A percentile compares a stretch with the other conserved stretches of the same genome.
phyloP scores from a whole-genome alignment of 371 early-diverging fungal species.

The Conidiobolus incongruus region DNA sequence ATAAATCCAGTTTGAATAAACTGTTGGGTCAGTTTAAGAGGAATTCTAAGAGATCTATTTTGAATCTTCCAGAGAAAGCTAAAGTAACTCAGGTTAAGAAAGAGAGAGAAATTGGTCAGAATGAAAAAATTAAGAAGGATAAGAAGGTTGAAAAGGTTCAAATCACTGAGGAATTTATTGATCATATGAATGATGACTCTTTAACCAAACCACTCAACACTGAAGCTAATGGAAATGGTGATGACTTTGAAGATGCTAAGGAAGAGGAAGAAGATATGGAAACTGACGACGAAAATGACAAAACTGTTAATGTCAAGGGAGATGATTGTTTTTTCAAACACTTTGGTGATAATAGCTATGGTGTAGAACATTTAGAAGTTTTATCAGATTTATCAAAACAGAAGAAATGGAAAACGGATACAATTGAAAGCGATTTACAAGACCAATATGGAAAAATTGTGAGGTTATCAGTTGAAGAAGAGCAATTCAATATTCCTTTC shows the following conservation, averaged over 20 bases:
- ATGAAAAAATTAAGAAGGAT: neutral
- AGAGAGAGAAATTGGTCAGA: neutral
- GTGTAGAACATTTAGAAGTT: conserved; percentile 11
- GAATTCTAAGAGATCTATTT: no score
- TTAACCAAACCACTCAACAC: no score
- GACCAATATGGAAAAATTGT: neutral
- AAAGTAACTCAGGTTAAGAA: neutral
- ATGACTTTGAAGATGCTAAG: conserved; percentile 7
- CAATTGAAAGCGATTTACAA: conserved; percentile 6
- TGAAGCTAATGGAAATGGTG: conserved; percentile 17
- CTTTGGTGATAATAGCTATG: conserved; percentile 20
- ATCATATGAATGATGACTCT: no score
- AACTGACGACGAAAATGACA: conserved; percentile 5
- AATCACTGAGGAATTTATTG: neutral
- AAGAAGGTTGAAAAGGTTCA: neutral
- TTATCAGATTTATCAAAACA: conserved; percentile 20
- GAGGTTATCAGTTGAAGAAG: neutral
- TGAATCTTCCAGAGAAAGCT: neutral
- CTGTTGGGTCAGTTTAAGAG: no score
- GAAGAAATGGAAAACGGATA: conserved; percentile 14
- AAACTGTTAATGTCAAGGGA: conserved; percentile 7
- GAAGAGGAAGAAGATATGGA: conserved; percentile 11
- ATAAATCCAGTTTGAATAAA: neutral
- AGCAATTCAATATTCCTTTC: neutral
- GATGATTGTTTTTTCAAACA: conserved; percentile 13